Evolutionary conservation across 352 stramenopile genomes (phyloP), one percentile per base, ranked within the genome.

Genomic region (Peronosclerospora sorghi): DNA sequence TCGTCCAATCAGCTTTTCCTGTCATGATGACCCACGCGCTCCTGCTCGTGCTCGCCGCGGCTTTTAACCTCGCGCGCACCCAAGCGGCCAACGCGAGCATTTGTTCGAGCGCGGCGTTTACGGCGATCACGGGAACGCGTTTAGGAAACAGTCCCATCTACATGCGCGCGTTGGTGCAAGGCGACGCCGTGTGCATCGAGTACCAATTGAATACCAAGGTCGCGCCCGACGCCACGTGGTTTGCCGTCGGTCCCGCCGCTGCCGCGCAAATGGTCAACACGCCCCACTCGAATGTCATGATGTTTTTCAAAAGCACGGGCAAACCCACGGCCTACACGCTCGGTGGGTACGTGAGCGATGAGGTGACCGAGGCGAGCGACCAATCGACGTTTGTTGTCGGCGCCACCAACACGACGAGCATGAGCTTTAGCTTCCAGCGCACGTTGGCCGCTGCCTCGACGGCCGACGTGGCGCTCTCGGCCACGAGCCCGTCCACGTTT

Each of bases 401-500:
- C 35, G 36, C 62, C 28, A 41, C 62, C 29, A 68, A 60, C 37
- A 61, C 59, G 1, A 43, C 56, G 17, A 56, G 47, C 26, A 75
- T 83, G 55, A 71, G 59, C 43, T 91, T 86, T 54, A 81, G 61
- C 48, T 86, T 74, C 55, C 71, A 87, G 55, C 73, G 78, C 20
- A 69, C 65, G 28, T 45, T 90, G 15, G 64, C 59, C 8, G 73
- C 69, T 7, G 54, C 61, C 14, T 60, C 66, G 3, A 29, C 51
- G 3, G 65, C 61, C 15, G 72, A 86, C 41, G 60, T 91, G 8
- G 45, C 46, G 1, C 60, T 88, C 39, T 61, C 65, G 18, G 35
- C 69, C 7, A 63, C 45, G 7, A 48, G 17, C 4, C 39, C 51
- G 0, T 59, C 56, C 8, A 54, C 65, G 24, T 75, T 86, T 42